These are phyloP conservation scores for Cadophora luteo-olivacea DNA, from an alignment of 2,329 filamentous ascomycete genomes.

Conservation along the genomic window DNA sequence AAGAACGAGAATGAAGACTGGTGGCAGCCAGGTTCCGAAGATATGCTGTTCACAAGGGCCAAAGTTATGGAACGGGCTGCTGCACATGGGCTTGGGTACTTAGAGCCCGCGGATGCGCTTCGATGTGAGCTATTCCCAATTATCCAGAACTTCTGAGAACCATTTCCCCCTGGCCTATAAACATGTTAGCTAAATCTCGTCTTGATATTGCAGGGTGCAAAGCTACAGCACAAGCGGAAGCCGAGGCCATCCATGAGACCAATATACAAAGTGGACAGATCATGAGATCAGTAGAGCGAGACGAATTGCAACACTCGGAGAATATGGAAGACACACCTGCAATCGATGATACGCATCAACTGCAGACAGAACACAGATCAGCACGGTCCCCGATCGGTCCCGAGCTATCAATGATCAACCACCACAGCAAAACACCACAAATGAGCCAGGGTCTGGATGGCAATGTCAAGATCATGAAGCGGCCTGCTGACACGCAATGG, in stretches of 20 bases:
- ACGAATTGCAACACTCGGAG: constrained; percentile 6
- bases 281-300: constrained; percentile 23
- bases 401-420: constrained; percentile 25
- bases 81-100: constrained; percentile 34
- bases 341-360: neutral
- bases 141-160: neutral
- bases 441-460: neutral
- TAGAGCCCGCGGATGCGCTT: constrained; percentile 35
- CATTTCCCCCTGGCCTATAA: neutral
- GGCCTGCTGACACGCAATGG: constrained; percentile 38
- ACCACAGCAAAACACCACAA: constrained; percentile 13
- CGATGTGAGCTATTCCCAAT: constrained; percentile 27
- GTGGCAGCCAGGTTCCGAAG: constrained; percentile 36
- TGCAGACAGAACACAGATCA: neutral
- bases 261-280: constrained; percentile 8
- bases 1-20: constrained; percentile 34
- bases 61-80: constrained; percentile 35
- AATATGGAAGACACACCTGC: neutral
- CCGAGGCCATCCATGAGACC: constrained; percentile 15
- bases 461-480: constrained; percentile 29
- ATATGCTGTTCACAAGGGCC: constrained; percentile 36
- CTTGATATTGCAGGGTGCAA: constrained; percentile 23
- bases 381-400: neutral
- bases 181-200: neutral
- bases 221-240: constrained; percentile 30